Conservation (phyloP, 2,329 filamentous ascomycete genomes). For the Taxawa tesnikishii region DNA sequence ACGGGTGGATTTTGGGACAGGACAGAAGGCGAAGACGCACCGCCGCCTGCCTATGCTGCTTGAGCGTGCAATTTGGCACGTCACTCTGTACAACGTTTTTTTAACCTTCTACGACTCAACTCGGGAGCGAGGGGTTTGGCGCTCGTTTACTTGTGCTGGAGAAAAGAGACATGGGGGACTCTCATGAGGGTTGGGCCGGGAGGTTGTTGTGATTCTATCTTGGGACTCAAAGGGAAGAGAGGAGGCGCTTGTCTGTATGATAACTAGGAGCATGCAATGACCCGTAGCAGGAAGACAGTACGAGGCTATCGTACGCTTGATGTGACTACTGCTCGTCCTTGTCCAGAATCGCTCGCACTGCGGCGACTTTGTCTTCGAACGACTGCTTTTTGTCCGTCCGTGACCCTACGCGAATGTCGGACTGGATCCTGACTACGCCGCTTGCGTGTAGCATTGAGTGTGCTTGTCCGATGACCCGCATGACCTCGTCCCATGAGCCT, state of each 20-base stretch:
- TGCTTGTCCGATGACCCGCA: slow-evolving; percentile 73
- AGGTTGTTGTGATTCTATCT: too few species aligned
- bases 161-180: too few species aligned
- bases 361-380: slow-evolving; percentile 64
- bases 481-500: slow-evolving; percentile 81
- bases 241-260: too few species aligned
- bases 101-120: too few species aligned
- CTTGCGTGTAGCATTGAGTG: slow-evolving; percentile 65
- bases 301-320: too few species aligned
- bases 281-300: too few species aligned
- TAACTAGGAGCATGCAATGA: too few species aligned
- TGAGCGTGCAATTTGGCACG: slow-evolving; percentile 11
- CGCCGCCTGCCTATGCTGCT: slow-evolving; percentile 23
- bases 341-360: slow-evolving; percentile 42
- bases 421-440: slow-evolving; percentile 75
- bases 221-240: too few species aligned
- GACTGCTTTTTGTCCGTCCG: slow-evolving; percentile 79
- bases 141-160: too few species aligned
- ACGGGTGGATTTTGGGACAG: slow-evolving; percentile 8
- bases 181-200: too few species aligned
- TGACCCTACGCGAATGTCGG: slow-evolving; percentile 74
- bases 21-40: slow-evolving; percentile 12
- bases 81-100: background rate
- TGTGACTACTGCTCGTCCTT: too few species aligned
- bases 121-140: slow-evolving; percentile 4